Base-by-base conservation (phyloP, 2,329 filamentous ascomycete species). In the Penicillium psychrosexuale region DNA sequence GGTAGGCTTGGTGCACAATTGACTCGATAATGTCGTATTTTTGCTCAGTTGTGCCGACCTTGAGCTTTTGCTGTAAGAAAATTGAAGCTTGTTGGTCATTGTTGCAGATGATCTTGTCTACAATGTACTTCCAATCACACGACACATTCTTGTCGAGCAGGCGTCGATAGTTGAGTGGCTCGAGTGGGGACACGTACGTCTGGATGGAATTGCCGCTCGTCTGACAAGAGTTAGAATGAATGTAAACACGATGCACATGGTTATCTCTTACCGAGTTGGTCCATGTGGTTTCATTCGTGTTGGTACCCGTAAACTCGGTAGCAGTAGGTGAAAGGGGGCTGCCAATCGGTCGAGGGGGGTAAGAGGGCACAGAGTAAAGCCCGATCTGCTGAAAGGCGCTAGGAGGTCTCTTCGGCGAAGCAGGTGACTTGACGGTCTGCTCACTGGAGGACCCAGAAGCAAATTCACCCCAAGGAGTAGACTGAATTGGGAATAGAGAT, bases 61-160 rank as follows among this genome's bases (percentile, higher is more conserved):
- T 99, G 65, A 99, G 88, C 78, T 99, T 99, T 77, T 99, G 94
- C 73, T 99, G 94, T 42, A 99, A 80, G 76, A 99, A 99, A 67
- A 99, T 97, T 2, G 94, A 99, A 9, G 95, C 94, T 75, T 99
- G 94, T 75, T 99, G 94, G 70, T 99, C 94, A 73, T 99, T 97
- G 78, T 92, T 97, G 83, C 91, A 95, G 63, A 99, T 92, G 70
- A 99, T 99, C 80, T 97, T 97, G 78, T 99, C 93, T 52, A 99
- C 94, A 65, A 99, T 97, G 72, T 96, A 97, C 77, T 94, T 96
- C 94, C 93, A 99, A 78, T 99, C 95, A 77, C 93, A 97, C 68
- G 90, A 96, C 74, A 96, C 91, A 70, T 93, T 96, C 69, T 92
- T 91, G 69, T 99, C 94, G 44, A 97, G 84, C 37, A 99, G 83